Percentiles rank a stretch among this genome's conserved stretches.
Evolutionary conservation across 352 stramenopile genomes (phyloP).

Genomic region (Globisporangium takayamanum): DNA sequence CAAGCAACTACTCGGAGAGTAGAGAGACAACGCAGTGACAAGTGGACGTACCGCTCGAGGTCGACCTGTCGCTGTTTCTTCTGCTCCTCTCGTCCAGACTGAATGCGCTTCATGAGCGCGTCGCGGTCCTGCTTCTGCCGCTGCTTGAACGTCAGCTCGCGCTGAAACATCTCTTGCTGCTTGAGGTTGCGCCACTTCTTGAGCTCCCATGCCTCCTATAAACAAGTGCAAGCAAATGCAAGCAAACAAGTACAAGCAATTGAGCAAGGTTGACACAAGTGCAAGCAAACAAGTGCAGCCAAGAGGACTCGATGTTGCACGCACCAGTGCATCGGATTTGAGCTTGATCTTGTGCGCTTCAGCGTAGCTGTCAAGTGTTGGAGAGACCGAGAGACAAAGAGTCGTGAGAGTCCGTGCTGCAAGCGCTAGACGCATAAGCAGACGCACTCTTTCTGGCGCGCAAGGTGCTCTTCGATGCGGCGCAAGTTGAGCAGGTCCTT

Average conservation of each 20-base stretch:
- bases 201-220: conserved; percentile 88
- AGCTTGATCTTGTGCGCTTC: conserved; percentile 97
- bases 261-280: background rate
- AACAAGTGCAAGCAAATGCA: background rate
- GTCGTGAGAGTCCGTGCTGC: background rate
- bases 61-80: conserved; percentile 94
- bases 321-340: conserved; percentile 87
- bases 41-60: conserved; percentile 67
- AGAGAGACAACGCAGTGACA: background rate
- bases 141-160: conserved; percentile 93
- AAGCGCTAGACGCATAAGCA: background rate
- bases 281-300: background rate
- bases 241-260: background rate
- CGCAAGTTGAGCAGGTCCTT: conserved; percentile 92
- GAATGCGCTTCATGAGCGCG: conserved; percentile 92
- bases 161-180: conserved; percentile 93
- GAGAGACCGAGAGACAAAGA: background rate
- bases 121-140: conserved; percentile 90
- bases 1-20: background rate
- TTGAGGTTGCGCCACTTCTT: conserved; percentile 94
- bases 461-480: conserved; percentile 91
- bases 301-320: background rate
- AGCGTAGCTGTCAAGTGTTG: conserved; percentile 58
- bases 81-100: conserved; percentile 91
- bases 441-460: conserved; percentile 81